Base-by-base conservation (phyloP, 2,329 filamentous ascomycete genomes). In the Aspergillus versicolor region DNA sequence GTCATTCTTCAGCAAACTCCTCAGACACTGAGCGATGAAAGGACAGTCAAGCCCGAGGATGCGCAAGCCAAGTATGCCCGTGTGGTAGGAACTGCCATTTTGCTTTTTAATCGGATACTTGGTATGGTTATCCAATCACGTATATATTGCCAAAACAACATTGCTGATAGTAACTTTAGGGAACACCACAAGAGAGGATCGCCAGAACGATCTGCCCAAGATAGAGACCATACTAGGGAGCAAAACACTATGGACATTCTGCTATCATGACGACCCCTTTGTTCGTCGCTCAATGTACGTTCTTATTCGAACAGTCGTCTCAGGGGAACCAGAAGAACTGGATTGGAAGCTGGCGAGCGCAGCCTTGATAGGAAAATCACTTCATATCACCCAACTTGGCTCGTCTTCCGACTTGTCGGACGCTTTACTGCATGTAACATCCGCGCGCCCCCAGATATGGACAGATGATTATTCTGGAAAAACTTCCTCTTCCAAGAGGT, bases 1-100 rank as follows among this genome's bases (percentile, higher is more conserved):
- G 91, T 91, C 5, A 84, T 94, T 42, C 76, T 85, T 46, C 84
- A 88, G 53, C 94, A 99, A 73, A 93, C 89, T 0, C 75, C 88
- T 3, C 82, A 88, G 37, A 95, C 91, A 0, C 79, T 99, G 37
- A 97, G 92, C 70, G 94, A 99, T 70, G 90, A 95, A 74, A 84
- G 93, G 22, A 91, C 87, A 1, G 90, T 92, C 3, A 94, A 86
- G 58, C 77, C 84, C 8, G 93, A 97, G 64, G 94, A 99, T 70
- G 87, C 91, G 4, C 84, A 92, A 63, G 84, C 89, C 17, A 97
- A 96, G 66, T 94, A 95, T 75, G 84, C 87, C 59, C 84, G 94
- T 46, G 92, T 97, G 4, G 80, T 85, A n/a, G 81, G 83, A 1
- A 84, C 84, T 7, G 84, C 81, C 52, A 73, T 86, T 24, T 71